Conservation (phyloP, 2,329 filamentous ascomycete species). For the Colletotrichum trifolii region DNA sequence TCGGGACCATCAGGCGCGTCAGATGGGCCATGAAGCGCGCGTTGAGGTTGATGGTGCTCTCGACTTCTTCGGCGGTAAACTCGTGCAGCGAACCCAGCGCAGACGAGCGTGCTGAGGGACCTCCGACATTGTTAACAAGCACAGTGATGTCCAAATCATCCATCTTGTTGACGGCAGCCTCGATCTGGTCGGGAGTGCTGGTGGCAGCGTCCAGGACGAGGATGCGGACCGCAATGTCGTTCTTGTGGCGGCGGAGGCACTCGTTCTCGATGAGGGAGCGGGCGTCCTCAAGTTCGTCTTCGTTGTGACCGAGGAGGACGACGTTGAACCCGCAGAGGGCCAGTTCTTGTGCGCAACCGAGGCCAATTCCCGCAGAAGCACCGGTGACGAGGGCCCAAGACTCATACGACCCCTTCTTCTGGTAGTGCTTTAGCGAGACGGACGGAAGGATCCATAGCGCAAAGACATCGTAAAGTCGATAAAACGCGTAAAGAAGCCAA, state of each 20-base stretch:
- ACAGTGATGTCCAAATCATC: constrained; percentile 43
- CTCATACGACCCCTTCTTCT: too few relatives aligned
- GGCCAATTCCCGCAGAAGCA: constrained; percentile 47
- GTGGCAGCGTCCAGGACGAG: constrained; percentile 44
- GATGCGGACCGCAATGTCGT: constrained; percentile 42
- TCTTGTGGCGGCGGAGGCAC: constrained; percentile 10
- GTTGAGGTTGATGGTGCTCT: constrained; percentile 46
- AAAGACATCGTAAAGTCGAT: too few relatives aligned
- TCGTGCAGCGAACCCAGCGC: constrained; percentile 19
- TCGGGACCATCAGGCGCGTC: constrained; percentile 39
- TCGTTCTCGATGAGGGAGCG: constrained; percentile 27
- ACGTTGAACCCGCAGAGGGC: constrained; percentile 48
- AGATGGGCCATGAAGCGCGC: constrained; percentile 49
- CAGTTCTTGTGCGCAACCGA: constrained; percentile 47
- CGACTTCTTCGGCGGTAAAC: constrained; percentile 44
- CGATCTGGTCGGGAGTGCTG: constrained; percentile 35
- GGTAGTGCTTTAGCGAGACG: too few relatives aligned
- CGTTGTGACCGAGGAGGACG: constrained; percentile 46
- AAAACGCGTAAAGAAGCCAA: too few relatives aligned
- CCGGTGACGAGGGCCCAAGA: constrained; percentile 49
- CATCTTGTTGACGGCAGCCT: constrained; percentile 31
- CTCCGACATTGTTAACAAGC: constrained; percentile 49
- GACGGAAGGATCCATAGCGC: too few relatives aligned
- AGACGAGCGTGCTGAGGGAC: constrained; percentile 37
- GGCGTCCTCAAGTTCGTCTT: constrained; percentile 43